phyloP scores from a whole-genome alignment of 768 basidiomycete species.

The Tulasnella sp. region DNA sequence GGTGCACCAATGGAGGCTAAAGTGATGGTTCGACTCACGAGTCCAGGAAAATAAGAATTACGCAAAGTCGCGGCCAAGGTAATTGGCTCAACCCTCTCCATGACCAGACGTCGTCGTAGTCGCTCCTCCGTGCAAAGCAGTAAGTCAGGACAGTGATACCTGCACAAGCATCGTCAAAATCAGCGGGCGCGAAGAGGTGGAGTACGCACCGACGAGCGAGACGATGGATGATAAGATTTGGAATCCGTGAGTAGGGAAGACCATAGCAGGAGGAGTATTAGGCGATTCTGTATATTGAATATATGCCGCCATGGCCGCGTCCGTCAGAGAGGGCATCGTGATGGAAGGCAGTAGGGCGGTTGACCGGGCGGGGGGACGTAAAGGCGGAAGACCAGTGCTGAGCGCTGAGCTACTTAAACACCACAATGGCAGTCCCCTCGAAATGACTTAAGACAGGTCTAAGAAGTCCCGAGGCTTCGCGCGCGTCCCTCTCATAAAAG shows the following conservation, averaged over 20 bases:
- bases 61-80: constrained; percentile 9
- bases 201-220: background rate
- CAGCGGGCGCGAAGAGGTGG: background rate
- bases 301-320: background rate
- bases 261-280: background rate
- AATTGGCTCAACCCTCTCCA: background rate
- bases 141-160: constrained; percentile 13
- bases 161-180: background rate
- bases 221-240: constrained; percentile 7
- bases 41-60: constrained; percentile 8
- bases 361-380: background rate
- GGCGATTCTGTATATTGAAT: background rate
- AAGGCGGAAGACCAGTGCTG: background rate
- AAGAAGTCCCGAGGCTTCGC: too few species aligned
- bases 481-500: too few species aligned
- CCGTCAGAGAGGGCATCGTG: background rate
- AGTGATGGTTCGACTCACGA: background rate
- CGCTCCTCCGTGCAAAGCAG: constrained; percentile 8
- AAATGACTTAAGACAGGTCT: background rate
- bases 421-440: background rate
- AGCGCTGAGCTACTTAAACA: background rate
- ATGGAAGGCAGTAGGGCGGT: background rate
- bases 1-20: too few species aligned
- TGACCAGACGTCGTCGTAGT: background rate
- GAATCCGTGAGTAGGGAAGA: constrained; percentile 8